These are phyloP conservation scores for Aaosphaeria arxii DNA, from an alignment of 2,329 filamentous ascomycete genomes.

Conservation along the genomic window DNA sequence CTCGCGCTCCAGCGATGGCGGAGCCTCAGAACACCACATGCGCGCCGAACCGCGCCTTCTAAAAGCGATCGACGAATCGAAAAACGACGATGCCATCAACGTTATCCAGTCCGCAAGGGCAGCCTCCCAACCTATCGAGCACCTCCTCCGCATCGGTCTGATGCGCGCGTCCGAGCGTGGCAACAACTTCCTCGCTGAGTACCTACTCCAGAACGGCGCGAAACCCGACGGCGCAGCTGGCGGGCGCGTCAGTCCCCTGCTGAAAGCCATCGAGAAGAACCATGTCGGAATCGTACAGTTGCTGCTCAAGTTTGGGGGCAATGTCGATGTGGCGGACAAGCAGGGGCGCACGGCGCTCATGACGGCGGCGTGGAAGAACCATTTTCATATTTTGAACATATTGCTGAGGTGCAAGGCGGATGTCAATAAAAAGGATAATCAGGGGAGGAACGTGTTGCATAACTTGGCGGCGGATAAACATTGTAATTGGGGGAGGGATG, in stretches of 20 bases:
- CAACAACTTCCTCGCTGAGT: slow-evolving; percentile 27
- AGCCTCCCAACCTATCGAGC: slow-evolving; percentile 28
- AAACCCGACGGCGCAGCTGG: slow-evolving; percentile 32
- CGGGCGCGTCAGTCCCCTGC: slow-evolving; percentile 25
- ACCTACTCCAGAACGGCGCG: slow-evolving; percentile 30
- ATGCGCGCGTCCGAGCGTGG: slow-evolving; percentile 33
- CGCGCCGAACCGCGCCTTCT: slow-evolving; percentile 34
- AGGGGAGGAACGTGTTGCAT: slow-evolving; percentile 32
- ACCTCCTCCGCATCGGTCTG: slow-evolving; percentile 35
- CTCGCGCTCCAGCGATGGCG: slow-evolving; percentile 35
- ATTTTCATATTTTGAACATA: slow-evolving; percentile 32
- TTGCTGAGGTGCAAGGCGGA: slow-evolving; percentile 37
- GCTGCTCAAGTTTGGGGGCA: slow-evolving; percentile 29
- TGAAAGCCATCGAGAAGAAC: slow-evolving; percentile 31
- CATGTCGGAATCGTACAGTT: slow-evolving; percentile 27
- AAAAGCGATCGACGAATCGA: slow-evolving; percentile 31
- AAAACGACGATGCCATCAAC: slow-evolving; percentile 26
- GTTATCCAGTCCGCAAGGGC: slow-evolving; percentile 30
- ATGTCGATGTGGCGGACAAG: slow-evolving; percentile 34
- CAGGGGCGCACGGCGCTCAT: slow-evolving; percentile 36
- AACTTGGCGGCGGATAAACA: slow-evolving; percentile 41
- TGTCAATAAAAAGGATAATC: slow-evolving; percentile 36
- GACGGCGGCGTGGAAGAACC: slow-evolving; percentile 35
- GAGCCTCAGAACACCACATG: slow-evolving; percentile 15
- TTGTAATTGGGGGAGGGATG: slow-evolving; percentile 47